Base-by-base conservation (phyloP, 805 yeast genomes). In the Teunomyces kruisii region DNA sequence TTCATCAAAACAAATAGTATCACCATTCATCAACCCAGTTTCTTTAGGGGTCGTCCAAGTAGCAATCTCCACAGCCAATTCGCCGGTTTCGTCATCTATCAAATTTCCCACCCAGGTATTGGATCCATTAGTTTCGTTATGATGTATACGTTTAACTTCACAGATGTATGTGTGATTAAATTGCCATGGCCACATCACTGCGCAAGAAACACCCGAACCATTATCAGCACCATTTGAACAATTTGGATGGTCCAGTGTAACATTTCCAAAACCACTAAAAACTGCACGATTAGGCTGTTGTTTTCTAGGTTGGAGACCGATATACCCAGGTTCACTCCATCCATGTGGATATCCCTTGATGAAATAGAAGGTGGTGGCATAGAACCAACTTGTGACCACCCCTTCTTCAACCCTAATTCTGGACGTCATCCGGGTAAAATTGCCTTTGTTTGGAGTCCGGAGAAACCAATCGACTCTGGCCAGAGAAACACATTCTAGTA, bases 221-320 rank as follows among this genome's bases (percentile, higher is more conserved):
- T 38, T 40, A 17, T 44, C 50, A n/a, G 50, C 50, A 15, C 48
- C 50, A 10, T 6, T 8, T 4, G 5, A 3, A 32, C 50, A 47
- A 14, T 47, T 40, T 13, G 44, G 40, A 15, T 41, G 35, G 26
- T 36, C n/a, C 12, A 42, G 14, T 7, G 41, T 28, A 7, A 32
- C 32, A 13, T 29, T 13, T 4, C 47, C 44, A 40, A 44, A 44
- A 4, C 13, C 47, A 47, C 50, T 47, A 39, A 36, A 47, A 10
- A 27, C 33, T 12, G 43, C 22, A 14, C 28, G 49, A 27, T 36
- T 35, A 6, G 35, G 12, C 3, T 28, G 19, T 6, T 13, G 14
- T 9, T 13, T 10, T 15, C 39, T 16, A 19, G 46, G 36, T 12
- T 39, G 44, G 6, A 40, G 24, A 7, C 44, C 47, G 19, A 44